These are phyloP conservation scores for Eutrema heterophyllum DNA, from an alignment of 345 rosid genomes.

Conservation along the genomic window DNA sequence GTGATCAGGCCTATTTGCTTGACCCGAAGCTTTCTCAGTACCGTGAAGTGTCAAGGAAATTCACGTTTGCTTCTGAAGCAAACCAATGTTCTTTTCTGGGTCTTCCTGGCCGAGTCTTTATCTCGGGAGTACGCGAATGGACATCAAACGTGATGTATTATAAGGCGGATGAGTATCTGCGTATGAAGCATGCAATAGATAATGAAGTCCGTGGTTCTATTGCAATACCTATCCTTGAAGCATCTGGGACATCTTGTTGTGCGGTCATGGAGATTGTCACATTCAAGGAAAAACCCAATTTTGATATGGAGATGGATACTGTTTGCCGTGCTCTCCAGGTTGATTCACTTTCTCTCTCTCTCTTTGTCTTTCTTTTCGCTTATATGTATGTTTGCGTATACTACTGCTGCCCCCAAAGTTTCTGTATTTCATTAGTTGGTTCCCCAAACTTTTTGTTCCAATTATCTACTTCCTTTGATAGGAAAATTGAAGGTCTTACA, in stretches of 20 bases:
- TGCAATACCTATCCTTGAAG: constrained; percentile 70
- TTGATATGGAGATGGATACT: constrained; percentile 66
- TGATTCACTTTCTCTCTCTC: constrained; percentile 10
- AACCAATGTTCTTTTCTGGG: constrained; percentile 57
- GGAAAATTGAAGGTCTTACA: not conserved
- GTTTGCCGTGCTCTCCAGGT: constrained; percentile 82
- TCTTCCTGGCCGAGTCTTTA: constrained; percentile 92
- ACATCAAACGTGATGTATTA: constrained; percentile 76
- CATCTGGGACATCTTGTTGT: constrained; percentile 47
- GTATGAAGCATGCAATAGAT: constrained; percentile 57
- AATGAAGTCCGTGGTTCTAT: constrained; percentile 77
- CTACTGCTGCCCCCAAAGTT: not conserved
- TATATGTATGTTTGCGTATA: constrained; percentile 7
- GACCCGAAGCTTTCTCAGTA: constrained; percentile 76
- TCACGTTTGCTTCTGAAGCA: constrained; percentile 60
- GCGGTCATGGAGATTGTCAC: constrained; percentile 95
- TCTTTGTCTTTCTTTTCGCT: not conserved
- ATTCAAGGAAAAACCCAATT: constrained; percentile 63
- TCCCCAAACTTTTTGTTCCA: not conserved
- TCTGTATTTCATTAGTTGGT: not conserved
- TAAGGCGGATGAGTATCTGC: constrained; percentile 58
- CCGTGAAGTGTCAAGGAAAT: constrained; percentile 85
- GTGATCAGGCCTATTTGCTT: constrained; percentile 82
- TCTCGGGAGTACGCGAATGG: constrained; percentile 86
- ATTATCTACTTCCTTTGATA: not conserved